Percentiles rank a stretch among this genome's conserved stretches.
Conservation (phyloP, 2,329 filamentous ascomycete genomes). For the Apiospora arundinis region DNA sequence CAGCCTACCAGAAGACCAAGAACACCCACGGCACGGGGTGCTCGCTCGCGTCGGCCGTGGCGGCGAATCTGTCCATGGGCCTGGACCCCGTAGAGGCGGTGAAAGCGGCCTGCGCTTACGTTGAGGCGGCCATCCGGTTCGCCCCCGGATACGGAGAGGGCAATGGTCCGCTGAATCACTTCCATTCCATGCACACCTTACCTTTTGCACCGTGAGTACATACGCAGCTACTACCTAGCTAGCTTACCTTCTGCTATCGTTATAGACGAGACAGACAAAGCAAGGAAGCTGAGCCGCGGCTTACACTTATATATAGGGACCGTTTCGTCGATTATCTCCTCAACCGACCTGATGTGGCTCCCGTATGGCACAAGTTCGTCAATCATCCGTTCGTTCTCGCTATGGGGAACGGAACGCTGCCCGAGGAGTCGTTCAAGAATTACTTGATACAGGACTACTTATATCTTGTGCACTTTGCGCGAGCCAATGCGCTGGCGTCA, state of each 20-base stretch:
- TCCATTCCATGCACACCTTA: constrained; percentile 72
- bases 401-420: constrained; percentile 77
- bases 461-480: constrained; percentile 88
- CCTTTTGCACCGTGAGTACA: constrained; percentile 68
- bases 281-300: not conserved
- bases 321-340: constrained; percentile 86
- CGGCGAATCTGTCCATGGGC: constrained; percentile 72
- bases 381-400: constrained; percentile 83
- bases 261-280: not conserved
- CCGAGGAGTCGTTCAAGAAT: constrained; percentile 78
- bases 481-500: constrained; percentile 82
- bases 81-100: constrained; percentile 64
- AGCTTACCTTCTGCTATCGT: not conserved
- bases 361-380: constrained; percentile 77
- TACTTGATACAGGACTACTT: constrained; percentile 94
- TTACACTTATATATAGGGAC: constrained; percentile 54
- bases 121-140: constrained; percentile 73
- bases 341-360: constrained; percentile 73
- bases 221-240: too few species aligned
- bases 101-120: constrained; percentile 71
- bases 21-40: constrained; percentile 97
- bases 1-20: constrained; percentile 71
- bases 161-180: constrained; percentile 78
- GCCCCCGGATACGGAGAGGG: constrained; percentile 69
- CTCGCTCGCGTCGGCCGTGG: constrained; percentile 85